Percentiles rank a stretch among this genome's conserved stretches.
Evolutionary conservation across 345 rosid species (phyloP).

Genomic region (Garcia nutans): DNA sequence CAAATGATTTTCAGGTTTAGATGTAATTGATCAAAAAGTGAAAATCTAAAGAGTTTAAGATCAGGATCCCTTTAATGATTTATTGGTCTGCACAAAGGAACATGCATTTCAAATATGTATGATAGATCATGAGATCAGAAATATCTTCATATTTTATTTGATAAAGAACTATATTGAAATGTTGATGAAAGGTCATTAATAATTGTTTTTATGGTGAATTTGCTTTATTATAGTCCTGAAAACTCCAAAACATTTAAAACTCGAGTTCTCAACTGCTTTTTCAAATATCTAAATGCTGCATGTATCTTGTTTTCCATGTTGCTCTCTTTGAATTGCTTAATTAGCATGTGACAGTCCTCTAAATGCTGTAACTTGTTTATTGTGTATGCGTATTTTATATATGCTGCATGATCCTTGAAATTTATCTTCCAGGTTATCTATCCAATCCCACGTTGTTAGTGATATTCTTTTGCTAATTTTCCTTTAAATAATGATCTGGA

Average conservation of each 20-base stretch:
- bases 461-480: not conserved
- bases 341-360: not conserved
- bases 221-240: too few relatives aligned
- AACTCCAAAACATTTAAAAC: too few relatives aligned
- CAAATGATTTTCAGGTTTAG: not conserved
- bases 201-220: too few relatives aligned
- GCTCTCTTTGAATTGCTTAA: not conserved
- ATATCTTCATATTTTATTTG: not conserved
- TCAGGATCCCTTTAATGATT: too few relatives aligned
- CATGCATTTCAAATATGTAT: not conserved
- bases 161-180: too few relatives aligned
- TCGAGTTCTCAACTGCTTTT: too few relatives aligned
- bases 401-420: not conserved
- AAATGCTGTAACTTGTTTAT: not conserved
- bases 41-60: not conserved
- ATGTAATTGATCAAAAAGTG: not conserved
- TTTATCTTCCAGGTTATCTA: not conserved
- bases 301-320: not conserved
- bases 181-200: too few relatives aligned
- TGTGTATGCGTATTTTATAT: not conserved
- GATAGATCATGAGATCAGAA: not conserved
- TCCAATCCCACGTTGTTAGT: not conserved
- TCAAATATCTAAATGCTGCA: not conserved
- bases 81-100: too few relatives aligned
- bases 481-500: not conserved